Evolutionary conservation across 768 basidiomycete species (phyloP), one percentile per base, ranked within the genome.

Genomic region (Russula ochroleuca): DNA sequence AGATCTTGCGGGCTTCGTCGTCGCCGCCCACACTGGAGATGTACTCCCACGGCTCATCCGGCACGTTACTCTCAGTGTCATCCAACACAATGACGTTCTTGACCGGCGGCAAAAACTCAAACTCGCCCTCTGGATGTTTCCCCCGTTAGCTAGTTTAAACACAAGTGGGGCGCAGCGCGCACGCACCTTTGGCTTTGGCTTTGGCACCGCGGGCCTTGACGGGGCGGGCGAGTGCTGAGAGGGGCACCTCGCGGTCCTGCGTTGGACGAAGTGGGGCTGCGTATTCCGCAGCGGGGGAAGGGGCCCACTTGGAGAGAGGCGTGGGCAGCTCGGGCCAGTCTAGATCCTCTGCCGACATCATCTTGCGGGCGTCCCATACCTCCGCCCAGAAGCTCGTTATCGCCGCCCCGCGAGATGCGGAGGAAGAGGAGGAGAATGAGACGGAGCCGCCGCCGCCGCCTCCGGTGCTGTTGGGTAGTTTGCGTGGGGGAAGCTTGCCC

Each of bases 21-120:
- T 77, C 77, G 54, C 75, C 75, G 47, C 79, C 80, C 41, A 72
- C 75, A 41, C 70, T 72, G 56, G 75, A 75, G 49, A 85, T 72
- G 69, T 82, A 80, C 68, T 85, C 84, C 85, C 85, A 86, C 40
- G 82, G 79, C 67, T 86, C 84, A 62, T 84, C 83, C 21, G 61
- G 58, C 59, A 78, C 71, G 62, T 82, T 81, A 35, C 72, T 74
- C 8, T 72, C 69, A 51, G 62, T 67, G 65, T 86, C 85, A 67
- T 85, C 84, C 45, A 86, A 74, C 33, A 77, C 82, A 63, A 86
- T 83, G 51, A 86, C 84, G 38, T 80, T 77, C 35, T 78, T 81
- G 48, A 82, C 70, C 38, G 75, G 76, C 5, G 83, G 83, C 13
- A 86, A 73, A 28, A 85, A 70, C 73, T 85, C 84, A 66, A 84